Percentiles rank a stretch among this genome's conserved stretches.
These are phyloP conservation scores for Phaeosphaeriaceae sp. DNA, from an alignment of 2,329 filamentous ascomycete species.

Conservation along the genomic window DNA sequence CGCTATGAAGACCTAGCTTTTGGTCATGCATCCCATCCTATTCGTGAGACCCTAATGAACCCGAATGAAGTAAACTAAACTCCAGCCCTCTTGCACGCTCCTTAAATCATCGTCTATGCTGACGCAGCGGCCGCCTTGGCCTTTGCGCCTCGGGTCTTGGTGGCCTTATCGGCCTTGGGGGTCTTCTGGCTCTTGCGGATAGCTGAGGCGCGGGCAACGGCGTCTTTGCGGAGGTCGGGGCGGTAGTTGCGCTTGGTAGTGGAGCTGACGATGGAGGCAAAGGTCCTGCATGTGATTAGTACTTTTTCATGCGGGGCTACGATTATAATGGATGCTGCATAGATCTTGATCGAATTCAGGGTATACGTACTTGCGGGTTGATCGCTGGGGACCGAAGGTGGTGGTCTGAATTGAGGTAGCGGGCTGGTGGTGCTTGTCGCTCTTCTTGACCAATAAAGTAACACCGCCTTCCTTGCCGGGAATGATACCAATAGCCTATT, in stretches of 20 bases:
- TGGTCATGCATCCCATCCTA: constrained; percentile 21
- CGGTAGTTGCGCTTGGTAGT: constrained; percentile 86
- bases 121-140: constrained; percentile 68
- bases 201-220: constrained; percentile 86
- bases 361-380: constrained; percentile 76
- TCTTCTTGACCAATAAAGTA: constrained; percentile 84
- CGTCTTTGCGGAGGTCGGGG: constrained; percentile 60
- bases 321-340: not conserved
- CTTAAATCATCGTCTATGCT: constrained; percentile 31
- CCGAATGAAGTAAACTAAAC: constrained; percentile 30
- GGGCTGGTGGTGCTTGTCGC: constrained; percentile 74
- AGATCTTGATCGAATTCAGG: too few species aligned
- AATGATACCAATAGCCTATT: constrained; percentile 80
- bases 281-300: constrained; percentile 64
- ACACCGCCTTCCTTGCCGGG: constrained; percentile 79
- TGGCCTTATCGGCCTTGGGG: constrained; percentile 75
- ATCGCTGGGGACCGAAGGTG: constrained; percentile 74
- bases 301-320: not conserved
- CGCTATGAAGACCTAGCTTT: constrained; percentile 17
- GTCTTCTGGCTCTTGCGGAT: constrained; percentile 79
- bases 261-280: constrained; percentile 83
- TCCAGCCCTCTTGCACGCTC: constrained; percentile 9
- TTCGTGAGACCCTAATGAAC: constrained; percentile 21
- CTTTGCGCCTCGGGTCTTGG: constrained; percentile 80
- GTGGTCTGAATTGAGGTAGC: constrained; percentile 68